Evolutionary conservation across 1,139 yeast species (phyloP), one percentile per base, ranked within the genome.

Genomic region (Saccharomyces pastorianus): DNA sequence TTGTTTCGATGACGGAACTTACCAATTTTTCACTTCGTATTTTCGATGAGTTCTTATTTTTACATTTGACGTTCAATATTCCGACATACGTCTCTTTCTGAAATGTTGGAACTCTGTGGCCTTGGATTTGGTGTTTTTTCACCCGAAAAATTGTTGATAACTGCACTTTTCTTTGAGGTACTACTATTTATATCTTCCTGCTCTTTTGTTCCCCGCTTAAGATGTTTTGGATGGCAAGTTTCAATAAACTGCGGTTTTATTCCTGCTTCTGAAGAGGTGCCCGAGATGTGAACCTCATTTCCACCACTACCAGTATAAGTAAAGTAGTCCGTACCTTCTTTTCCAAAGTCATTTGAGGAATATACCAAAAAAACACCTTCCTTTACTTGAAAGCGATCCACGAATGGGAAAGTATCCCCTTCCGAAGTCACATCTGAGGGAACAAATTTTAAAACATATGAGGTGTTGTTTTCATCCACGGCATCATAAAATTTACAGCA

Each of bases 251-350:
- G 49, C n/a, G 6, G 25, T 14, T 47, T 47, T 23, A 5, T 28
- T n/a, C 14, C 26, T 20, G 34, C 23, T 13, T 28, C 26, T 11
- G 13, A 4, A 47, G 13, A 14, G 6, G 48, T 38, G 26, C 25
- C 8, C 8, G 31, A 13, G 8, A 29, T 3, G 44, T 27, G 32
- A 3, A 25, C 25, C 4, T 29, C 9, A n/a, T 48, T 25, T 8
- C 48, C 28, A 14, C 20, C 2, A 48, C 47, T 46, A 41, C 31
- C 23, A 27, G 44, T 47, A 41, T 58, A 60, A 14, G 54, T 56
- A 31, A 60, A 60, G 50, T 60, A 60, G 42, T 60, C 61, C 6
- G 31, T 31, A 28, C 61, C 63, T 46, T 59, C 62, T 6, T 28
- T 46, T 25, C 49, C 52, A 44, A 56, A 55, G 38, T 57, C 47